phyloP scores from a whole-genome alignment of 106 monocot genomes.

The Dendrobium huoshanense region DNA sequence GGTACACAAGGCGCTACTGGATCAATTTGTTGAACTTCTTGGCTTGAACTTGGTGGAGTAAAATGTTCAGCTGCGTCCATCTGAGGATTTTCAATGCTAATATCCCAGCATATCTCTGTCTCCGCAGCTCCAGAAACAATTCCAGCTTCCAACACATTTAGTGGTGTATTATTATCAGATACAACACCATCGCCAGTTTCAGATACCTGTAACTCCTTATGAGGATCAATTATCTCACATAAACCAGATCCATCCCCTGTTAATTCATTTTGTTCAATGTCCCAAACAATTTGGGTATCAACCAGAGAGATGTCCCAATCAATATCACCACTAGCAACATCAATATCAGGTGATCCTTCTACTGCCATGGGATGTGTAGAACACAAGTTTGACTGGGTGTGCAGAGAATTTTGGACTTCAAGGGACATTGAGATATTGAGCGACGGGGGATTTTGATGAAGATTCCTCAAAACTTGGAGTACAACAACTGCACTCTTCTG shows the following conservation, averaged over 20 bases:
- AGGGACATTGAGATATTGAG: conserved; percentile 52
- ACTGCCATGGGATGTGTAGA: conserved; percentile 12
- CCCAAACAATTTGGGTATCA: conserved; percentile 90
- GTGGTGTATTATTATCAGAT: conserved; percentile 19
- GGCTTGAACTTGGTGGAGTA: conserved; percentile 17
- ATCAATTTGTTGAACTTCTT: conserved; percentile 19
- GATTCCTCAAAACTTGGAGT: conserved; percentile 59
- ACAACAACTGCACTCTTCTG: conserved; percentile 49
- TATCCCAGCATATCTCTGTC: conserved; percentile 86
- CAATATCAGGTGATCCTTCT: conserved; percentile 22
- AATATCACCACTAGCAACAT: conserved; percentile 40
- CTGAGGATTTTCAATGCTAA: conserved; percentile 64
- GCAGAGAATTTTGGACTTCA: conserved; percentile 52
- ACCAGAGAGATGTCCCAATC: conserved; percentile 88
- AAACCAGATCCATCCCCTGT: conserved; percentile 59
- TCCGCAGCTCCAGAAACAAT: conserved; percentile 28
- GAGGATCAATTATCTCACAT: conserved; percentile 77
- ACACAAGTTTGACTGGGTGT: conserved; percentile 16
- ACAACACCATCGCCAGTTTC: conserved; percentile 28
- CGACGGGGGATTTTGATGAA: conserved; percentile 65
- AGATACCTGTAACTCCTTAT: conserved; percentile 38
- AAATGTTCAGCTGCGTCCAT: conserved; percentile 29
- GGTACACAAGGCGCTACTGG: conserved; percentile 13
- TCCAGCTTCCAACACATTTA: conserved; percentile 23
- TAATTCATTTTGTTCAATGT: conserved; percentile 47